Base-by-base conservation (phyloP, 768 basidiomycete species). In the Phanerochaete carnosa region DNA sequence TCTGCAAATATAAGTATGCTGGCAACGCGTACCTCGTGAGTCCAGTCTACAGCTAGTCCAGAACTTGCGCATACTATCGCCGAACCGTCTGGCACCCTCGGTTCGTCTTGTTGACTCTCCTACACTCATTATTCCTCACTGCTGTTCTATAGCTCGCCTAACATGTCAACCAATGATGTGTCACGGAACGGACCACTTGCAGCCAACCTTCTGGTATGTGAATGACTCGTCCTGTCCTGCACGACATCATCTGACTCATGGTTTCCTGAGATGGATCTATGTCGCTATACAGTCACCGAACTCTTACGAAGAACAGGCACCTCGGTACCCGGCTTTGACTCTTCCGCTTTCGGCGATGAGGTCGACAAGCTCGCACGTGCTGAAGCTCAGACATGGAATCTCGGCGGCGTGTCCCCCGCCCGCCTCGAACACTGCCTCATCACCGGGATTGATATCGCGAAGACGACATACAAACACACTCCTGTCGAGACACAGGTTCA, bases 401-500 rank as follows among this genome's bases (percentile, higher is more conserved):
- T 52, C 5, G 22, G 25, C 6, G 45, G 23, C 4, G 8, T 60
- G 3, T 37, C 26, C 11, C 30, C 51, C 4, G n/a, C 8, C 11
- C 54, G 37, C 13, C 22, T 55, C 9, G 32, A 62, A 9, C n/a
- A 46, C n/a, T 47, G 58, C n/a, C 12, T 54, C 51, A 19, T 54
- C 12, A 62, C 61, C 12, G 29, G 30, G 2, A 19, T 52, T 50
- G 23, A 55, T 33, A 25, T 33, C 25, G 62, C 39, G 12, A 43
- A 45, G 8, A 55, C 23, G 4, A 22, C 30, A 33, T 62, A 46
- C 32, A 52, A 53, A 2, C 58, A 62, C 45, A 45, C 28, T 13
- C 29, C 28, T 32, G 16, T 60, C 33, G 39, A 59, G 39, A 43
- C 55, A 3, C 62, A 63, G 32, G 45, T 49, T 9, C 58, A 56